phyloP scores from a whole-genome alignment of 805 yeast species.

The Zygosaccharomyces rouxii region DNA sequence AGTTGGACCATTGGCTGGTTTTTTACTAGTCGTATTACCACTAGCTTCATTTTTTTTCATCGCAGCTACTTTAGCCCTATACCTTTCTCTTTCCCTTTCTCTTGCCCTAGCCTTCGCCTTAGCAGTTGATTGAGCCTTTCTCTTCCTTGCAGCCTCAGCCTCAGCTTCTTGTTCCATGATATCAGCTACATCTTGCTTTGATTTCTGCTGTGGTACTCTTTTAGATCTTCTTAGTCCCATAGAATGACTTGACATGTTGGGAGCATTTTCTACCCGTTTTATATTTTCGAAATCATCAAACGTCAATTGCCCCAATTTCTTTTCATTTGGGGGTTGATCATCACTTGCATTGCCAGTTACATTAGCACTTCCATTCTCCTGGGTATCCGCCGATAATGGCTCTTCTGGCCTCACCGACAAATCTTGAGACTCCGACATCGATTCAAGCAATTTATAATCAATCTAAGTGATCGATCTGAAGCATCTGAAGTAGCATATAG shows the following conservation, averaged over 20 bases:
- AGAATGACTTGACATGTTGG: slow-evolving; percentile 10
- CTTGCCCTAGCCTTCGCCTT: slow-evolving; percentile 14
- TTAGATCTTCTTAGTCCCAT: slow-evolving; percentile 25
- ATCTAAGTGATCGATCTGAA: slow-evolving; percentile 3
- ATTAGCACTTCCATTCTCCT: slow-evolving; percentile 3
- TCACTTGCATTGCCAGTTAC: slow-evolving; percentile 2
- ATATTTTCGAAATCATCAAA: slow-evolving; percentile 30
- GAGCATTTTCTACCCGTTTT: slow-evolving; percentile 18
- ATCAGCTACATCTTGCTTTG: slow-evolving; percentile 15
- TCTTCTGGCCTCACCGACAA: slow-evolving; percentile 4
- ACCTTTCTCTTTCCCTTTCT: slow-evolving; percentile 14
- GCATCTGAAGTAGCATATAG: background rate
- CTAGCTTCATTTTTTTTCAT: slow-evolving; percentile 2
- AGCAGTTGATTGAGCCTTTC: slow-evolving; percentile 10
- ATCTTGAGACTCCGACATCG: slow-evolving; percentile 8
- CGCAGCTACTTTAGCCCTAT: slow-evolving; percentile 8
- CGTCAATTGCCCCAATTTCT: slow-evolving; percentile 25
- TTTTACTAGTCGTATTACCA: background rate
- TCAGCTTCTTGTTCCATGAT: slow-evolving; percentile 18
- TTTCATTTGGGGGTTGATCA: slow-evolving; percentile 5
- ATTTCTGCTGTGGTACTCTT: slow-evolving; percentile 24
- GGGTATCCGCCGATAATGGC: slow-evolving; percentile 14
- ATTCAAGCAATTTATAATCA: background rate
- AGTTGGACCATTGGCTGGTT: background rate
- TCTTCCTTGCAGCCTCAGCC: slow-evolving; percentile 11